phyloP scores from a whole-genome alignment of 2,329 filamentous ascomycete species.

The Fusarium mexicanum region DNA sequence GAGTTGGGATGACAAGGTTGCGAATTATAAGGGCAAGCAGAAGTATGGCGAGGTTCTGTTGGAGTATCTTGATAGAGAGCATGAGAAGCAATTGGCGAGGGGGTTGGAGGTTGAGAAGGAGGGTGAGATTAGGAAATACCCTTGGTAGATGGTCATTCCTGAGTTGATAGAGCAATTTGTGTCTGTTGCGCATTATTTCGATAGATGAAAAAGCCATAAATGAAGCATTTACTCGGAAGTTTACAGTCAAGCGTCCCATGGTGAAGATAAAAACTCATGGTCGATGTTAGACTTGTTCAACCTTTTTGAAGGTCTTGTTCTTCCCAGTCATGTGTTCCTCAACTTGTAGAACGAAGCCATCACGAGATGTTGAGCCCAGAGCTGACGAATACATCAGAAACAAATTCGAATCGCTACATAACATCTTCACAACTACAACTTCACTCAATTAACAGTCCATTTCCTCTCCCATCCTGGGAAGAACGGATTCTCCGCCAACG shows the following conservation, averaged over 20 bases:
- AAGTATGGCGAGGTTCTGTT: constrained; percentile 78
- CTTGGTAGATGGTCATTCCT: constrained; percentile 53
- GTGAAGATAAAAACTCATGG: rapidly evolving
- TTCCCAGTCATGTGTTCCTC: too few species aligned
- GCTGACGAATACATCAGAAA: background rate
- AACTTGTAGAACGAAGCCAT: background rate
- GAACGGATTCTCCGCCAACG: constrained; percentile 79
- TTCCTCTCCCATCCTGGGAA: constrained; percentile 73
- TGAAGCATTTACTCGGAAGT: background rate
- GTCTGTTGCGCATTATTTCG: background rate
- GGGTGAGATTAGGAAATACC: constrained; percentile 69
- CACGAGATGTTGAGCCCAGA: background rate
- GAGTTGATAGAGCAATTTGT: background rate
- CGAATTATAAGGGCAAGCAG: constrained; percentile 80
- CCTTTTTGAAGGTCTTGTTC: background rate
- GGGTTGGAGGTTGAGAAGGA: constrained; percentile 72
- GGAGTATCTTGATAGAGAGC: constrained; percentile 79
- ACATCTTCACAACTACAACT: rapidly evolving
- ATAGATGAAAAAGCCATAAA: background rate
- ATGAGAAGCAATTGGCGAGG: constrained; percentile 74
- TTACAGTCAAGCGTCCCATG: rapidly evolving
- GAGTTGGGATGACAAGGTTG: constrained; percentile 84
- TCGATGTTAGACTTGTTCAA: rapidly evolving
- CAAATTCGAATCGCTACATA: background rate
- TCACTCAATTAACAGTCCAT: constrained; percentile 21